Evolutionary conservation across 768 basidiomycete species (phyloP), one percentile per base, ranked within the genome.

Genomic region (Lactarius evosmus): DNA sequence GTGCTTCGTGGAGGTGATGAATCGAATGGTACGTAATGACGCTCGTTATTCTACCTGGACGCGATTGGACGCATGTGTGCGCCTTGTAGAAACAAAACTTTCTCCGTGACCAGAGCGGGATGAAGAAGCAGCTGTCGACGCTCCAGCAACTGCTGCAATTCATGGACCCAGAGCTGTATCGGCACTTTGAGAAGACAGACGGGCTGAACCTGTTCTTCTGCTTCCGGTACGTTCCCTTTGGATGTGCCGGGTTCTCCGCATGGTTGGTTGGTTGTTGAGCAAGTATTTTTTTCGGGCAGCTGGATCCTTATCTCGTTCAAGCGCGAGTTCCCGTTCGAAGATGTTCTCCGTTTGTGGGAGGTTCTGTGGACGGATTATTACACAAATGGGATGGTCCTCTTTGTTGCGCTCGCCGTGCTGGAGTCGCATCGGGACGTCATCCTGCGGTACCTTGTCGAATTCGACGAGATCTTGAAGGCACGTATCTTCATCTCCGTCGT

Each of bases 391-490:
- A 97, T 98, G 69, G 84, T 93, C n/a, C 83, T 98, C 4, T 98
- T 99, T 72, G 82, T 98, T 11, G 95, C 97, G 0, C 81, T 99
- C 32, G 96, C 95, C 2, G 85, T 99, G 41, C 81, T 99, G 5
- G 95, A 98, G 74, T 93, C 91, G 3, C 95, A 98, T 75, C 83
- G 97, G 33, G 95, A 97, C 70, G 92, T 98, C 75, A 93, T 98
- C 58, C 77, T 98, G 38, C 86, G 97, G 25, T 99, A 98, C 75
- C 84, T 99, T 8, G 88, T 94, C 19, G 95, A 98, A 89, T 93
- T 93, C 69, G 91, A 93, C 69, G 89, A 91, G 73, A 86, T 89
- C 29, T 73, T 90, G 64, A 89, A 89, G 81, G 86, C 85, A 60
- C 32, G 76, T 67, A 12, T 32, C 52, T 1, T 16, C 25, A 6